Conservation (phyloP, 2,329 filamentous ascomycete genomes). For the Monilinia polystroma region DNA sequence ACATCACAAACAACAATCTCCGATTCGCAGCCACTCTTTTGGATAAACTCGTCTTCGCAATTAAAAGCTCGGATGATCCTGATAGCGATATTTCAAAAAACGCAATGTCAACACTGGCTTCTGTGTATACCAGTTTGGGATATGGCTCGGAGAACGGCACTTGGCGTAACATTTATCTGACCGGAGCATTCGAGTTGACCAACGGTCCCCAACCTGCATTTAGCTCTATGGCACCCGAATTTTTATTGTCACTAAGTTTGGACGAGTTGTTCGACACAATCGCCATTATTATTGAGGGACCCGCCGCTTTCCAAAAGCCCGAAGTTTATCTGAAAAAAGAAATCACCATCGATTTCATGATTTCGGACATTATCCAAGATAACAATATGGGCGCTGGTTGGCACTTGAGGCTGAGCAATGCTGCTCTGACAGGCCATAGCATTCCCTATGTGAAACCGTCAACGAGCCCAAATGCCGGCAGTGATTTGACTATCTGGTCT, state of each 20-base stretch:
- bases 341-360: constrained; percentile 11
- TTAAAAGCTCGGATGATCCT: constrained; percentile 29
- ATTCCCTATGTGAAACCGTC: not conserved
- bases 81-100: constrained; percentile 8
- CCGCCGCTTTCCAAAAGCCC: not conserved
- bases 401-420: constrained; percentile 3
- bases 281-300: not conserved
- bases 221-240: not conserved
- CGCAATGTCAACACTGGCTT: constrained; percentile 33
- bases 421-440: not conserved
- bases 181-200: not conserved
- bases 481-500: constrained; percentile 2
- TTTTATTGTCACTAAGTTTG: not conserved
- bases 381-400: not conserved
- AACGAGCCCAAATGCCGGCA: not conserved
- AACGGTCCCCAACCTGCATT: not conserved
- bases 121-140: constrained; percentile 41
- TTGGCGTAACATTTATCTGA: constrained; percentile 45
- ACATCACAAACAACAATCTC: constrained; percentile 38
- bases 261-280: constrained; percentile 5
- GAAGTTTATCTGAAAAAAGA: not conserved
- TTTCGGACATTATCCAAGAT: not conserved
- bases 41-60: constrained; percentile 40
- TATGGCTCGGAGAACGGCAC: constrained; percentile 44
- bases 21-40: constrained; percentile 45